phyloP scores from a whole-genome alignment of 1,139 yeast species.

The Scheffersomyces insectosa region DNA sequence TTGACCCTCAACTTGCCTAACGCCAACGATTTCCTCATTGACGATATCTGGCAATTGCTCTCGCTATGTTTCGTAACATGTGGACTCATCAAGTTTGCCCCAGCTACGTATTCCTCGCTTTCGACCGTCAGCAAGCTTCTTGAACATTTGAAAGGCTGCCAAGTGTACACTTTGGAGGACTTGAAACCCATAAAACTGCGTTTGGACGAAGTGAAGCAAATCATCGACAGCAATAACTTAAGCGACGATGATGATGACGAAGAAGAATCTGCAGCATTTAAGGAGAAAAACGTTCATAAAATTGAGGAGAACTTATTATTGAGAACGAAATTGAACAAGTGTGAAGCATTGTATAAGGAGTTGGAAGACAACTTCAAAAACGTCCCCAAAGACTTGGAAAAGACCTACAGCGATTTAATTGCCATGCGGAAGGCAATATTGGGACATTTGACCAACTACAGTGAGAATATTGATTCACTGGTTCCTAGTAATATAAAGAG shows the following conservation, averaged over 20 bases:
- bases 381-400: conserved; percentile 56
- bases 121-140: conserved; percentile 81
- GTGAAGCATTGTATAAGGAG: conserved; percentile 52
- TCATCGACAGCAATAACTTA: conserved; percentile 46
- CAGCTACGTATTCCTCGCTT: conserved; percentile 88
- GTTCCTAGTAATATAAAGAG: background rate
- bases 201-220: conserved; percentile 62
- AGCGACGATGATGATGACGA: conserved; percentile 29
- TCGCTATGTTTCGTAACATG: conserved; percentile 87
- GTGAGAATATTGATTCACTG: background rate
- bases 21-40: conserved; percentile 69
- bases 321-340: conserved; percentile 58
- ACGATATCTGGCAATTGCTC: conserved; percentile 84
- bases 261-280: conserved; percentile 17
- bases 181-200: conserved; percentile 73
- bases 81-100: conserved; percentile 86
- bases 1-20: conserved; percentile 39
- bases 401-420: conserved; percentile 50
- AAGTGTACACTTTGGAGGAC: conserved; percentile 82
- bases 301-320: conserved; percentile 60
- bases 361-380: conserved; percentile 56
- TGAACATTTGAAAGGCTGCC: conserved; percentile 77
- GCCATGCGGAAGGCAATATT: conserved; percentile 35
- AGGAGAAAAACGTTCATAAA: conserved; percentile 25
- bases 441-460: conserved; percentile 29